These are phyloP conservation scores for Blastobotrys arbuscula DNA, from an alignment of 1,139 yeast genomes.

Conservation along the genomic window DNA sequence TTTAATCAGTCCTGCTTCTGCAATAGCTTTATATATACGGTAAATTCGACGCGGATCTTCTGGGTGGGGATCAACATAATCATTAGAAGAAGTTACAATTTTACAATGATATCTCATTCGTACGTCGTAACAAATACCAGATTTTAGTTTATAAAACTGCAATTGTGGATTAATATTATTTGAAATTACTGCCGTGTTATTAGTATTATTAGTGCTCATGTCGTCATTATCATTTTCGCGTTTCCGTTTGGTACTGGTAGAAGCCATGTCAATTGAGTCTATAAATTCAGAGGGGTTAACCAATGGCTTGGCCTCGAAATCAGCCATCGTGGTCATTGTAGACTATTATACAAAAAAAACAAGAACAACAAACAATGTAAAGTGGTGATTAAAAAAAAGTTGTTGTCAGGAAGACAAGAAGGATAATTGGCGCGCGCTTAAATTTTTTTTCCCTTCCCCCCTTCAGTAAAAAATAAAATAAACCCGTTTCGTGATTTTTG, in stretches of 20 bases:
- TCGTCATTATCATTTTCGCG: conserved; percentile 4
- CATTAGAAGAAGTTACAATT: conserved; percentile 84
- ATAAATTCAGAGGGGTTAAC: not conserved
- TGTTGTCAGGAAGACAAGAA: conserved; percentile 1
- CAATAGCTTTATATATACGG: conserved; percentile 84
- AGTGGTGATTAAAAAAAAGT: not conserved
- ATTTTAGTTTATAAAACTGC: conserved; percentile 39
- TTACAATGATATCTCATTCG: conserved; percentile 97
- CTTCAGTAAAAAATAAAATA: no score
- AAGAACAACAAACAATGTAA: not conserved
- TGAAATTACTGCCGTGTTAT: not conserved
- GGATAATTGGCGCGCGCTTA: not conserved
- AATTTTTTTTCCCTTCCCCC: not conserved
- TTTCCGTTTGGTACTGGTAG: conserved; percentile 5
- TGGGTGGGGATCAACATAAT: conserved; percentile 97
- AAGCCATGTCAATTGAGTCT: not conserved
- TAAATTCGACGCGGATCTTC: conserved; percentile 97
- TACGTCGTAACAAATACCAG: conserved; percentile 94
- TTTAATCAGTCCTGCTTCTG: conserved; percentile 84
- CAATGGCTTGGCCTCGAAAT: conserved; percentile 7
- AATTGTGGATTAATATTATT: conserved; percentile 9
- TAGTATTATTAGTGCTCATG: not conserved
- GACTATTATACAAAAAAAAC: not conserved
- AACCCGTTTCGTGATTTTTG: not conserved
- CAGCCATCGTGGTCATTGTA: conserved; percentile 5